Conservation (phyloP, 441 rosid species). For the Flueggea neowawraea region DNA sequence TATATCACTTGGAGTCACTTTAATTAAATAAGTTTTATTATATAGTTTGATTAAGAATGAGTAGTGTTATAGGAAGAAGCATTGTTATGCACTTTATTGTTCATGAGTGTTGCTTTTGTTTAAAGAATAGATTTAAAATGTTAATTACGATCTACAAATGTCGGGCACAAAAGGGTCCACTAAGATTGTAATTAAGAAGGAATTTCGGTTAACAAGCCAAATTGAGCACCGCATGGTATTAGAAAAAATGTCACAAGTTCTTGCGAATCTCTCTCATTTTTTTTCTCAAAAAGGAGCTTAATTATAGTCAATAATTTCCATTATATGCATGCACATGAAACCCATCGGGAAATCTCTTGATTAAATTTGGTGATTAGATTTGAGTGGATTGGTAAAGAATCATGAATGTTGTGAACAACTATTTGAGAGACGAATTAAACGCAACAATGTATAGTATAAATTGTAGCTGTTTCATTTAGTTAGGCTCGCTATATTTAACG, state of each 20-base stretch:
- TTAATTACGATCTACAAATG: constrained; percentile 25
- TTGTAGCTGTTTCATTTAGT: no score
- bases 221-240: no score
- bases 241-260: no score
- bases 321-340: constrained; percentile 13
- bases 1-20: constrained; percentile 6
- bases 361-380: no score
- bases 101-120: constrained; percentile 5
- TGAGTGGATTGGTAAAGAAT: no score
- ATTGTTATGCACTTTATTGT: constrained; percentile 13
- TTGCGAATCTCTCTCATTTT: no score
- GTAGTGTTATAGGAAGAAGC: constrained; percentile 1
- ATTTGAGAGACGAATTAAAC: no score
- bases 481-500: no score
- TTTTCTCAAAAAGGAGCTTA: background rate
- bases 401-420: no score
- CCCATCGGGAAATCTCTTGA: constrained; percentile 13
- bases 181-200: constrained; percentile 8
- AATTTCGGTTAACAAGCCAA: no score
- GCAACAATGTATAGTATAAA: no score
- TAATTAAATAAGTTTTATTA: no score
- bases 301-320: background rate
- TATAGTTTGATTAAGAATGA: background rate
- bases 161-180: constrained; percentile 36
- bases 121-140: constrained; percentile 11